phyloP scores from a whole-genome alignment of 1,284 basidiomycete genomes.

The Hemileia vastatrix region DNA sequence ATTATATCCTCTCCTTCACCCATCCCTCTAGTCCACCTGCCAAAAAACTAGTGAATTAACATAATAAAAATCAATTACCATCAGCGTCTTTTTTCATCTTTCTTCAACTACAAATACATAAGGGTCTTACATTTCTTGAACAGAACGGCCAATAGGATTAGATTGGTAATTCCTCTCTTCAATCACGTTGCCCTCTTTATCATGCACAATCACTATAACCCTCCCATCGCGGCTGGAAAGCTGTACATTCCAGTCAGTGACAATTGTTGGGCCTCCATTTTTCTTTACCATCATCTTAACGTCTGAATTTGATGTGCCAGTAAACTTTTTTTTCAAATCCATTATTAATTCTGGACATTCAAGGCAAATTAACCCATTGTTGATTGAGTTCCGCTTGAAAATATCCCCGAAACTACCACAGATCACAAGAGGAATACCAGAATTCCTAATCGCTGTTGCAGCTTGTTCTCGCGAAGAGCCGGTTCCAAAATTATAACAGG shows the following conservation, averaged over 20 bases:
- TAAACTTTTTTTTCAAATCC: slow-evolving; percentile 68
- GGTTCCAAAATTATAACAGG: slow-evolving; percentile 98
- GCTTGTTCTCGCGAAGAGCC: slow-evolving; percentile 98
- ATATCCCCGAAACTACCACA: slow-evolving; percentile 98
- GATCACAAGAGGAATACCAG: slow-evolving; percentile 84
- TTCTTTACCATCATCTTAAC: slow-evolving; percentile 64
- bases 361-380: slow-evolving; percentile 92
- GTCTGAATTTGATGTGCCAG: slow-evolving; percentile 54
- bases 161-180: slow-evolving; percentile 56
- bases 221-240: slow-evolving; percentile 61
- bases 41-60: background rate
- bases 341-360: slow-evolving; percentile 81
- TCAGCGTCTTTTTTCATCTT: background rate
- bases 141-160: slow-evolving; percentile 70
- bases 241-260: slow-evolving; percentile 58
- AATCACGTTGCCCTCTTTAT: slow-evolving; percentile 46
- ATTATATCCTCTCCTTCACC: slow-evolving; percentile 49
- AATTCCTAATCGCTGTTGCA: slow-evolving; percentile 89
- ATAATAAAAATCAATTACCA: background rate
- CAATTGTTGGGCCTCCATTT: slow-evolving; percentile 72
- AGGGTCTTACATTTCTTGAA: slow-evolving; percentile 66
- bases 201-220: slow-evolving; percentile 52
- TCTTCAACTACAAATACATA: background rate
- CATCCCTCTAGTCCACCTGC: slow-evolving; percentile 51
- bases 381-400: slow-evolving; percentile 98